Percentiles rank a stretch among this genome's conserved stretches.
Conservation (phyloP, 1,139 yeast species). For the Pichia inconspicua region DNA sequence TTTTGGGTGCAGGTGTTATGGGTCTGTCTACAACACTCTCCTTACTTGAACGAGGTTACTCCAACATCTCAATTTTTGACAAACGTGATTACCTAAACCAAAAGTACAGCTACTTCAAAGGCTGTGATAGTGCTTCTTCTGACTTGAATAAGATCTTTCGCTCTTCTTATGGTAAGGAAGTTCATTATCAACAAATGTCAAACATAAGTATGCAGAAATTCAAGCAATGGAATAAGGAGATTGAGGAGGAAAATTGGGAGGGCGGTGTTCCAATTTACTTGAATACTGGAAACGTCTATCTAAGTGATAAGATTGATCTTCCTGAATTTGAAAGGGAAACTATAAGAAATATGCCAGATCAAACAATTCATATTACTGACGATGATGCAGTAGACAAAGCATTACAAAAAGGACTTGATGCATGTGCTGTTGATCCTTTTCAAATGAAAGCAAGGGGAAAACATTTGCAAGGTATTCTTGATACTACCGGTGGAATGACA, state of each 20-base stretch:
- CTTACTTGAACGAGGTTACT: constrained; percentile 26
- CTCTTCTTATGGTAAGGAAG: constrained; percentile 33
- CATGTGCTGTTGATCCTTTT: constrained; percentile 23
- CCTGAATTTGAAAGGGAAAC: constrained; percentile 21
- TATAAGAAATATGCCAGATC: constrained; percentile 15
- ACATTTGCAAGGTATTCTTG: constrained; percentile 26
- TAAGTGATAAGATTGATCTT: constrained; percentile 20
- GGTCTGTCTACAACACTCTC: constrained; percentile 39
- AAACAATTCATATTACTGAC: constrained; percentile 17
- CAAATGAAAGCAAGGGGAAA: constrained; percentile 10
- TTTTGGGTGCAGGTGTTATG: constrained; percentile 42
- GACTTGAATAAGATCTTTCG: constrained; percentile 37
- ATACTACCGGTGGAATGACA: constrained; percentile 31
- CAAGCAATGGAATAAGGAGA: constrained; percentile 30
- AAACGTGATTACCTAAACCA: constrained; percentile 27
- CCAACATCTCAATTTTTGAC: constrained; percentile 30
- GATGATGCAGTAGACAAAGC: constrained; percentile 13
- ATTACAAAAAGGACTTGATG: constrained; percentile 9
- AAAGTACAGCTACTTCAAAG: constrained; percentile 28
- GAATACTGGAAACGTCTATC: constrained; percentile 24
- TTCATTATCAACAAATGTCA: constrained; percentile 34
- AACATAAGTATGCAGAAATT: constrained; percentile 30
- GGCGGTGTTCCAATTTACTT: constrained; percentile 21
- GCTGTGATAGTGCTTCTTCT: constrained; percentile 36
- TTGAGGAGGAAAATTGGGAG: constrained; percentile 14